phyloP scores from a whole-genome alignment of 2,329 filamentous ascomycete genomes.

The Hypoxylon sp. region DNA sequence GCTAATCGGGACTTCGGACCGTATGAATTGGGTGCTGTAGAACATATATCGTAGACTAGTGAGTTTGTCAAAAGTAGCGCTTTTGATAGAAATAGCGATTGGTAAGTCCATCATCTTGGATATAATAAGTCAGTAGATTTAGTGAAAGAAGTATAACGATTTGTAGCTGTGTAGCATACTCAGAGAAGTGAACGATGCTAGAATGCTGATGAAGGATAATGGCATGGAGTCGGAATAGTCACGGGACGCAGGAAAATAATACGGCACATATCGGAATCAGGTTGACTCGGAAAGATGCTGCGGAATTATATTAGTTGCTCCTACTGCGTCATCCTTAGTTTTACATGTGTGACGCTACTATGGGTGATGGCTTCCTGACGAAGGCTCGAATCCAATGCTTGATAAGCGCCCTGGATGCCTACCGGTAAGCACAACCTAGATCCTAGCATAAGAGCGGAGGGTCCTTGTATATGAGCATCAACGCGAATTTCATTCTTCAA shows the following conservation, averaged over 20 bases:
- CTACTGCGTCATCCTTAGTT: neutral
- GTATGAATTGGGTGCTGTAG: constrained; percentile 28
- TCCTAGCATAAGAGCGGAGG: too few species aligned
- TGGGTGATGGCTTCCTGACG: neutral
- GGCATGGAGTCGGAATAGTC: neutral
- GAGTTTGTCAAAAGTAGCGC: constrained; percentile 5
- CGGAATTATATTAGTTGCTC: neutral
- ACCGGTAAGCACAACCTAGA: too few species aligned
- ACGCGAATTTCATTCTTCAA: too few species aligned
- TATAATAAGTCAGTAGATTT: neutral
- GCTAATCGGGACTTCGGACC: constrained; percentile 10
- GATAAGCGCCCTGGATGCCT: neutral
- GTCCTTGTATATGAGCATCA: too few species aligned
- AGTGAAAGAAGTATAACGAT: neutral
- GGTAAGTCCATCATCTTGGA: neutral
- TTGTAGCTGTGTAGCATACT: neutral
- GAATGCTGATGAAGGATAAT: neutral
- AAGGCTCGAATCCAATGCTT: neutral
- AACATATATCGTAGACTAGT: constrained; percentile 16
- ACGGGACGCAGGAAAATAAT: neutral
- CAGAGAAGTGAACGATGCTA: neutral
- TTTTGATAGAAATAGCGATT: neutral
- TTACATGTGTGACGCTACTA: neutral
- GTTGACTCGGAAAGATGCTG: neutral
- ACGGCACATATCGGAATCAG: neutral